phyloP scores from a whole-genome alignment of 371 early-diverging fungal genomes.

The Dipsacomyces acuminosporus region DNA sequence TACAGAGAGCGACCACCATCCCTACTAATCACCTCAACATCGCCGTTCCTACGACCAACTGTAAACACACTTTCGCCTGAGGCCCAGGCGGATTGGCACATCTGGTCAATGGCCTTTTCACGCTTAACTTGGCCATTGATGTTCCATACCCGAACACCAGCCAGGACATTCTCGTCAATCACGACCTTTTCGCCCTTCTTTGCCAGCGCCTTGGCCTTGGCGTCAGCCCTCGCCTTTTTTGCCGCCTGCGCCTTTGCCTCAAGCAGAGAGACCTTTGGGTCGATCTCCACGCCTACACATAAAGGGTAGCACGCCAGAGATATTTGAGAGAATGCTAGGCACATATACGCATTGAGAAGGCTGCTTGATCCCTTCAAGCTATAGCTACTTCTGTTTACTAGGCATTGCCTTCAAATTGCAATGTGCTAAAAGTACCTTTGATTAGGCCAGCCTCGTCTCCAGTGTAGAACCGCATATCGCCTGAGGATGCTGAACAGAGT shows the following conservation, averaged over 20 bases:
- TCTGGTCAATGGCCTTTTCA: conserved; percentile 23
- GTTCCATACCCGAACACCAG: conserved; percentile 16
- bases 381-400: too few species aligned
- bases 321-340: too few species aligned
- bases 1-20: conserved; percentile 12
- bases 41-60: conserved; percentile 37
- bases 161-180: conserved; percentile 8
- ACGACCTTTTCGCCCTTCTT: conserved; percentile 8
- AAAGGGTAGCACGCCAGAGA: too few species aligned
- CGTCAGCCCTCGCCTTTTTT: conserved; percentile 16
- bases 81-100: conserved; percentile 7
- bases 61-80: conserved; percentile 12
- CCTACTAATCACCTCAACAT: conserved; percentile 22
- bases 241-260: conserved; percentile 34
- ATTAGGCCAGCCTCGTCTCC: conserved; percentile 44
- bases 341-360: too few species aligned
- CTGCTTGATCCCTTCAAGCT: too few species aligned
- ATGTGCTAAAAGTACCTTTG: too few species aligned
- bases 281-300: conserved; percentile 32
- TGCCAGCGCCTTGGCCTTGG: conserved; percentile 13
- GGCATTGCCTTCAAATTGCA: too few species aligned
- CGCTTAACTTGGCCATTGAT: conserved; percentile 29
- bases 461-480: conserved; percentile 40
- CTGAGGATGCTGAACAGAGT: neutral
- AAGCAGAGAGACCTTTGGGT: conserved; percentile 34